Conservation (phyloP, 2,329 filamentous ascomycete genomes). For the Ascochyta clinopodiicola region DNA sequence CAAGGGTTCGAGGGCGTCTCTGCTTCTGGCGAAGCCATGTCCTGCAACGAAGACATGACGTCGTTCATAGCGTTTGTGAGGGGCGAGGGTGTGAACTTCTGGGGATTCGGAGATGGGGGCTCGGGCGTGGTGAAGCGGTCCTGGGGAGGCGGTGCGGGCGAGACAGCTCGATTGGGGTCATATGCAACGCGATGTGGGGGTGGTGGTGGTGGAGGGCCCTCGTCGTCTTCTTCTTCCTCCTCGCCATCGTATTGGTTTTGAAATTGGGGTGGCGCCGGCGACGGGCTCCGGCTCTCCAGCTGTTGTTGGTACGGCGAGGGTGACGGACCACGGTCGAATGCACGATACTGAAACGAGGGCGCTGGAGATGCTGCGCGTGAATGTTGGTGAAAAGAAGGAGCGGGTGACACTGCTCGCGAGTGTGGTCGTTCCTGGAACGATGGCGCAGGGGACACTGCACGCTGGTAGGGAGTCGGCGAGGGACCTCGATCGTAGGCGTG, state of each 20-base stretch:
- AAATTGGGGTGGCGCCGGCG: conserved; percentile 39
- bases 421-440: conserved; percentile 32
- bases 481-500: conserved; percentile 32
- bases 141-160: conserved; percentile 41
- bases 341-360: conserved; percentile 45
- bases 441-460: conserved; percentile 42
- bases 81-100: conserved; percentile 77
- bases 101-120: conserved; percentile 63
- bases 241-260: conserved; percentile 25
- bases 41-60: conserved; percentile 92
- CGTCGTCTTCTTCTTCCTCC: conserved; percentile 57
- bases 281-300: conserved; percentile 31
- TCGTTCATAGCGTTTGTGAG: conserved; percentile 96
- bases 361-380: conserved; percentile 41
- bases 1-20: conserved; percentile 73
- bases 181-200: conserved; percentile 74
- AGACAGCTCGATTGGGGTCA: conserved; percentile 50
- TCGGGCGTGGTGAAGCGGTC: conserved; percentile 65
- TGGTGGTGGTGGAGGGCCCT: conserved; percentile 78
- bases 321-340: conserved; percentile 50
- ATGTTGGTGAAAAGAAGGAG: conserved; percentile 37
- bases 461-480: conserved; percentile 39
- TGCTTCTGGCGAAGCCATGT: conserved; percentile 71
- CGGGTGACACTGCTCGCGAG: conserved; percentile 39
- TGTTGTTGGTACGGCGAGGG: conserved; percentile 46